phyloP scores from a whole-genome alignment of 177 flowering plant genomes.

The Telopea speciosissima region DNA sequence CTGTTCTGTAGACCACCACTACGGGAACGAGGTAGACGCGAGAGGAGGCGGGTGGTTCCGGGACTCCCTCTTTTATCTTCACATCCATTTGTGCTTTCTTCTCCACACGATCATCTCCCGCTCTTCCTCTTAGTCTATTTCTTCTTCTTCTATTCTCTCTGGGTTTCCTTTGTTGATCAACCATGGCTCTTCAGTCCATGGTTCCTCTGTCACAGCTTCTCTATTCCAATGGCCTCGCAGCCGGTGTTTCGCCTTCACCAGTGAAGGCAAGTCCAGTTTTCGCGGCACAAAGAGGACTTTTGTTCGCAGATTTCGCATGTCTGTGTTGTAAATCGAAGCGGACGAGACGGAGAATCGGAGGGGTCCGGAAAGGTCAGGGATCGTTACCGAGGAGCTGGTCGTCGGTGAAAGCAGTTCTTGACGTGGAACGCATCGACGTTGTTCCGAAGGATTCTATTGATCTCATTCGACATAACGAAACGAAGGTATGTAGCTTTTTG shows the following conservation, averaged over 20 bases:
- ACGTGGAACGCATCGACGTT: constrained; percentile 6
- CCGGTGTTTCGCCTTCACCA: constrained; percentile 10
- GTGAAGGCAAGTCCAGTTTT: constrained; percentile 1
- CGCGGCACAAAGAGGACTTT: constrained; percentile 14
- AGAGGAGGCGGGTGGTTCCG: constrained; percentile 31
- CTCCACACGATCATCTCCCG: constrained; percentile 6
- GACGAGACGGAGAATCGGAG: constrained; percentile 28
- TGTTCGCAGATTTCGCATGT: constrained; percentile 24
- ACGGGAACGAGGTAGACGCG: constrained; percentile 10
- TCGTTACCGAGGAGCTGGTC: constrained; percentile 12
- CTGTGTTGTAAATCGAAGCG: constrained; percentile 26
- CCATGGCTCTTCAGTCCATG: constrained; percentile 16
- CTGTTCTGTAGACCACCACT: background rate
- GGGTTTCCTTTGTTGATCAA: constrained; percentile 1
- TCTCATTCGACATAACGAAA: background rate
- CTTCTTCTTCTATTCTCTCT: constrained; percentile 8
- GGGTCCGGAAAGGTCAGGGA: constrained; percentile 3
- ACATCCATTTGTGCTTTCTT: constrained; percentile 10
- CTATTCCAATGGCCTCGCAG: constrained; percentile 23
- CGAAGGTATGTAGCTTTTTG: background rate
- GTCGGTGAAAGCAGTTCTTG: constrained; percentile 18
- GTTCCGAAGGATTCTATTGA: constrained; percentile 3
- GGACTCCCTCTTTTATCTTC: constrained; percentile 26
- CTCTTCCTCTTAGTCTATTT: constrained; percentile 21
- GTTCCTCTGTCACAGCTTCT: constrained; percentile 31